A percentile compares a stretch with the other conserved stretches of the same genome.
phyloP scores from a whole-genome alignment of 768 basidiomycete genomes.

The Hemileccinum impolitum region DNA sequence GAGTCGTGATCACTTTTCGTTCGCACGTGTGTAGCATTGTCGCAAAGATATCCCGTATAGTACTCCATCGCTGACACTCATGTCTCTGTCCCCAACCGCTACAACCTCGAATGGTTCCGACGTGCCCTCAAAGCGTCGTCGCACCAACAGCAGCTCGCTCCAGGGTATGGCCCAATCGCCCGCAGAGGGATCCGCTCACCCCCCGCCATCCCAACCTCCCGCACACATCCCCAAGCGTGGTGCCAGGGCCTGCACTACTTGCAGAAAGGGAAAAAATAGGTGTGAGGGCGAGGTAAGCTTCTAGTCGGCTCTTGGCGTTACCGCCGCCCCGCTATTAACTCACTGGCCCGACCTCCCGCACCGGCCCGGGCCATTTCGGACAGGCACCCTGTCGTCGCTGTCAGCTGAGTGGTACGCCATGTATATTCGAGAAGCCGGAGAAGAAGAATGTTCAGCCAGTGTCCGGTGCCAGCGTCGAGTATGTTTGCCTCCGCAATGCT shows the following conservation, averaged over 20 bases:
- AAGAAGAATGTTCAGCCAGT: conserved; percentile 68
- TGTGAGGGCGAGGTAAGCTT: conserved; percentile 83
- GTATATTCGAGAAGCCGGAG: conserved; percentile 89
- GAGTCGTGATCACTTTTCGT: neutral
- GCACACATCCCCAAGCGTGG: conserved; percentile 86
- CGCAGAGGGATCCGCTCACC: conserved; percentile 30
- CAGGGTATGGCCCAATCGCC: conserved; percentile 35
- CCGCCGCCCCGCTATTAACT: conserved; percentile 44
- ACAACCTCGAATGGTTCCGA: conserved; percentile 57
- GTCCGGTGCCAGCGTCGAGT: conserved; percentile 73
- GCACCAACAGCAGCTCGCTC: conserved; percentile 37
- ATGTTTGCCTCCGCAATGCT: conserved; percentile 26
- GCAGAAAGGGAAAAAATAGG: conserved; percentile 89
- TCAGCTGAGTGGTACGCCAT: conserved; percentile 74
- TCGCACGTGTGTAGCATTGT: conserved; percentile 14
- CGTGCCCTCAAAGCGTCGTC: conserved; percentile 53
- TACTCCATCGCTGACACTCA: conserved; percentile 26
- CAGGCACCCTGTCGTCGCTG: conserved; percentile 90
- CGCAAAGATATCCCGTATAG: conserved; percentile 9
- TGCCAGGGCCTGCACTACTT: conserved; percentile 84
- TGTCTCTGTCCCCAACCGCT: conserved; percentile 66
- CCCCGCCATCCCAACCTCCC: conserved; percentile 29
- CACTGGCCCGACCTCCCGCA: conserved; percentile 66
- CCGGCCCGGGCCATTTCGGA: conserved; percentile 63
- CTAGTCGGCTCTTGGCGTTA: conserved; percentile 30